Evolutionary conservation across 1,139 yeast species (phyloP).

Genomic region (Saccharomyces uvarum): DNA sequence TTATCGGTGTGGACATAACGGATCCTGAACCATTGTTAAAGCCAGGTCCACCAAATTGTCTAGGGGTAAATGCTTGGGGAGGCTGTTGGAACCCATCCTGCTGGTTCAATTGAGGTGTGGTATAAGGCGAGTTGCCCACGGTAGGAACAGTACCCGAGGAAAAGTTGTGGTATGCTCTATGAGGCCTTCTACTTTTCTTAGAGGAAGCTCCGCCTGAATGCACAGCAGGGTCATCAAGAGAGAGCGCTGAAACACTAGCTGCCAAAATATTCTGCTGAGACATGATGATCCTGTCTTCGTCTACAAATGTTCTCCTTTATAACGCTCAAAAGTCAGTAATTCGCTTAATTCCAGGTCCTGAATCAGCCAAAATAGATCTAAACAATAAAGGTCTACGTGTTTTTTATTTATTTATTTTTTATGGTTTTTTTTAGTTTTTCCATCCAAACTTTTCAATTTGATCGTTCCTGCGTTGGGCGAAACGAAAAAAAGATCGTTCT

Average conservation of each 20-base stretch:
- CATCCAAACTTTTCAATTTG: background rate
- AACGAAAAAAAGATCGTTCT: background rate
- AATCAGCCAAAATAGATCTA: background rate
- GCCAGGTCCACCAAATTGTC: background rate
- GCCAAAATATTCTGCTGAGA: constrained; percentile 11
- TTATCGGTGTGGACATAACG: background rate
- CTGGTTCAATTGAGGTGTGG: constrained; percentile 1
- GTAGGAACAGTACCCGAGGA: constrained; percentile 6
- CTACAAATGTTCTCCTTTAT: background rate
- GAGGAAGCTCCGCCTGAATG: constrained; percentile 2
- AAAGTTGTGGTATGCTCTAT: constrained; percentile 24
- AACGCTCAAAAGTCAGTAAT: background rate
- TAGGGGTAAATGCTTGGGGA: background rate
- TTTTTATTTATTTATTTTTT: background rate
- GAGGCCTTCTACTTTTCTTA: constrained; percentile 19
- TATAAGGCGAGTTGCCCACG: background rate
- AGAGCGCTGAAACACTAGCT: constrained; percentile 15
- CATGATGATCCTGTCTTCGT: constrained; percentile 7
- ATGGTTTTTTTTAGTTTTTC: background rate
- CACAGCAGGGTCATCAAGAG: constrained; percentile 12
- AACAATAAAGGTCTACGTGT: background rate
- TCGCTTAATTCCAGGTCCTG: background rate
- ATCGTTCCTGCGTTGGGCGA: background rate
- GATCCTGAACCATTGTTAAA: constrained; percentile 7
- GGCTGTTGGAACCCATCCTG: constrained; percentile 2